Conservation (phyloP, 768 basidiomycete genomes). For the Mycena haematopus region DNA sequence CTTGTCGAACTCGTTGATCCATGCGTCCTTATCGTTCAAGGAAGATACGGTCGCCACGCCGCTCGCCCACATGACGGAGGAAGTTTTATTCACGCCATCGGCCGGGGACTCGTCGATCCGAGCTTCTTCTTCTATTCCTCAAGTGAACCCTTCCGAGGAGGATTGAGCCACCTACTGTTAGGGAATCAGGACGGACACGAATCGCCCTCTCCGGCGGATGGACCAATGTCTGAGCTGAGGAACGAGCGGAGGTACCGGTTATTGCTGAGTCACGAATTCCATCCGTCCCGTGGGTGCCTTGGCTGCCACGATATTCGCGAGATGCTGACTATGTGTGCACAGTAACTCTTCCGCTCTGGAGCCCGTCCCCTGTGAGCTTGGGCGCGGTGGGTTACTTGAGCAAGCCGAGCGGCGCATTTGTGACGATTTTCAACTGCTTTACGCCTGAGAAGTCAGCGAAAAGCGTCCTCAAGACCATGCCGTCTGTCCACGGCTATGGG, state of each 20-base stretch:
- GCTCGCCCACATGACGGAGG: slow-evolving; percentile 44
- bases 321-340: neutral
- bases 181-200: slow-evolving; percentile 43
- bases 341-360: slow-evolving; percentile 78
- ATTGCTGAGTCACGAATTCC: slow-evolving; percentile 70
- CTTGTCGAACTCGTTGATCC: slow-evolving; percentile 22
- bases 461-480: slow-evolving; percentile 51
- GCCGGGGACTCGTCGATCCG: slow-evolving; percentile 42
- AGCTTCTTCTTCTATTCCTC: slow-evolving; percentile 32
- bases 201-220: slow-evolving; percentile 47
- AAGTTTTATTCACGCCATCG: slow-evolving; percentile 47
- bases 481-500: slow-evolving; percentile 71
- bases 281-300: slow-evolving; percentile 62
- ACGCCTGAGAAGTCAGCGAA: slow-evolving; percentile 54
- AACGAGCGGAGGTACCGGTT: slow-evolving; percentile 76
- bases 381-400: slow-evolving; percentile 81
- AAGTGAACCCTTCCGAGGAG: slow-evolving; percentile 32
- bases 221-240: slow-evolving; percentile 46
- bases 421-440: slow-evolving; percentile 75
- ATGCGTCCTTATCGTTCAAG: slow-evolving; percentile 32
- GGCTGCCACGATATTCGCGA: slow-evolving; percentile 3
- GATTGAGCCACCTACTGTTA: slow-evolving; percentile 29
- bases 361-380: slow-evolving; percentile 62
- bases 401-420: slow-evolving; percentile 71
- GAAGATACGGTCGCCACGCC: slow-evolving; percentile 44